These are phyloP conservation scores for Selenicereus undatus DNA, from an alignment of 148 eudicot species.

Conservation along the genomic window DNA sequence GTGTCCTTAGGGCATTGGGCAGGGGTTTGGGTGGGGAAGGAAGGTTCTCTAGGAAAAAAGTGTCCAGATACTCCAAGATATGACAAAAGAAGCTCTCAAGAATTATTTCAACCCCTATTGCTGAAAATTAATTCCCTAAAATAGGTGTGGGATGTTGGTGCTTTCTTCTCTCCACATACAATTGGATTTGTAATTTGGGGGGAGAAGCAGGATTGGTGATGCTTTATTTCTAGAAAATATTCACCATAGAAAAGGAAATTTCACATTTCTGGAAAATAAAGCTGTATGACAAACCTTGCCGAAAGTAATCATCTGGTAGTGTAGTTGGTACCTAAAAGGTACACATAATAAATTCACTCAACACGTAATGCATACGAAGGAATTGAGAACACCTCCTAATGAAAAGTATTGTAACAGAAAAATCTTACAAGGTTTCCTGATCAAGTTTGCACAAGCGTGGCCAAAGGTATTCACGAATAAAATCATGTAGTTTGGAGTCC, in stretches of 20 bases:
- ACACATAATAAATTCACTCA: background rate
- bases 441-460: slow-evolving; percentile 44
- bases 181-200: background rate
- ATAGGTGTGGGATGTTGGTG: background rate
- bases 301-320: slow-evolving; percentile 44
- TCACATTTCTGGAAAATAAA: background rate
- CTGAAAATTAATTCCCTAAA: background rate
- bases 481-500: slow-evolving; percentile 34
- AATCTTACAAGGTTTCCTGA: slow-evolving; percentile 40
- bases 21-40: background rate
- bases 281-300: slow-evolving; percentile 34
- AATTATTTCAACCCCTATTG: background rate
- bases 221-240: background rate
- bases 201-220: background rate
- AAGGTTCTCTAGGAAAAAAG: background rate
- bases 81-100: background rate
- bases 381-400: background rate
- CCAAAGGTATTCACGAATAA: slow-evolving; percentile 45
- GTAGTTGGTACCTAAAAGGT: slow-evolving; percentile 37
- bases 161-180: background rate
- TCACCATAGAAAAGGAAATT: background rate
- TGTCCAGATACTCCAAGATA: background rate
- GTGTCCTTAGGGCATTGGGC: background rate
- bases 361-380: background rate
- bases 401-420: background rate